These are phyloP conservation scores for Debaryomyces psychrophilus DNA, from an alignment of 1,139 yeast genomes.

Conservation along the genomic window DNA sequence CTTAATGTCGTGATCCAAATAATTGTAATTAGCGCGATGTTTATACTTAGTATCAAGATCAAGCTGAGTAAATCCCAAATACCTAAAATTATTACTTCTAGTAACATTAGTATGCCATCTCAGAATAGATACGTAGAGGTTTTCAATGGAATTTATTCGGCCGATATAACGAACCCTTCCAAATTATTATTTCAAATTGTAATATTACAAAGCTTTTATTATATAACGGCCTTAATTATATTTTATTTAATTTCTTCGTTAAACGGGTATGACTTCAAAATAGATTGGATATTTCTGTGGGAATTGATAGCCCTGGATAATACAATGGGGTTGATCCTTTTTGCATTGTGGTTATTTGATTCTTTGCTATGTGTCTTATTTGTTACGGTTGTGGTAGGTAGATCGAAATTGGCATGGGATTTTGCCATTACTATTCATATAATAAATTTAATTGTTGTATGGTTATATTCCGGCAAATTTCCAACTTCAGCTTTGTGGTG, in stretches of 20 bases:
- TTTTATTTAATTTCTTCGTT: constrained; percentile 60
- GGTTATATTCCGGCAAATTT: constrained; percentile 64
- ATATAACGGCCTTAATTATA: constrained; percentile 59
- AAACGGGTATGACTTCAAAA: constrained; percentile 63
- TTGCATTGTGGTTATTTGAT: constrained; percentile 78
- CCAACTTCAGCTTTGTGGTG: constrained; percentile 85
- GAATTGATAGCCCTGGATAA: constrained; percentile 71
- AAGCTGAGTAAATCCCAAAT: neutral
- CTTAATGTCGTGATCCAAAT: constrained; percentile 1
- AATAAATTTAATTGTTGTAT: constrained; percentile 70
- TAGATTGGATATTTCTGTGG: constrained; percentile 85
- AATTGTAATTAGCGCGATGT: neutral
- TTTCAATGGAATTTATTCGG: constrained; percentile 27
- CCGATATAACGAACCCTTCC: constrained; percentile 42
- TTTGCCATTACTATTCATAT: constrained; percentile 90
- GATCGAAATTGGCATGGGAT: constrained; percentile 94
- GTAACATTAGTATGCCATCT: constrained; percentile 11
- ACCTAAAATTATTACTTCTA: neutral
- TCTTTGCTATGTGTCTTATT: constrained; percentile 77
- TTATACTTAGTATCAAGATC: neutral
- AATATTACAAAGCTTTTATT: constrained; percentile 66
- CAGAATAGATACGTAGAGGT: constrained; percentile 31
- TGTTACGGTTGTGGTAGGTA: constrained; percentile 84
- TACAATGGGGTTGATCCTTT: constrained; percentile 76
- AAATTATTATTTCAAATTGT: constrained; percentile 57